Percentiles rank a stretch among this genome's conserved stretches.
Conservation (phyloP, 176 grass and related monocot genomes). For the Carex kokanica region DNA sequence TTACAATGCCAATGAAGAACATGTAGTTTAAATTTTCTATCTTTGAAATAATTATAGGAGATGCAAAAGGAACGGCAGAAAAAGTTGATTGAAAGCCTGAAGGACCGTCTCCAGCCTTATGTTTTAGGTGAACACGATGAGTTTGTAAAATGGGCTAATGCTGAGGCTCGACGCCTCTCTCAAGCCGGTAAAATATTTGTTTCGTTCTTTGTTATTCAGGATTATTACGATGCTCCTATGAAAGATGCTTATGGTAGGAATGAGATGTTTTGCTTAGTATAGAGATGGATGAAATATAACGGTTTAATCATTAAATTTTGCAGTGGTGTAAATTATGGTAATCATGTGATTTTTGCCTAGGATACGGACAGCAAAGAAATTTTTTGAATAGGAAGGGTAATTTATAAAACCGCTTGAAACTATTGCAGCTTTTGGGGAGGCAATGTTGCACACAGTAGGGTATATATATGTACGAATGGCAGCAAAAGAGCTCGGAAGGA, state of each 20-base stretch:
- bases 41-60: constrained; percentile 34
- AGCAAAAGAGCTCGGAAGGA: constrained; percentile 77
- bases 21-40: not conserved
- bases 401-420: not conserved
- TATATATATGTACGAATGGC: constrained; percentile 93
- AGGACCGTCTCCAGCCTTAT: constrained; percentile 65
- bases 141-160: constrained; percentile 73
- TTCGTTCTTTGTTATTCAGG: not conserved
- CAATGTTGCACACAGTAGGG: constrained; percentile 91
- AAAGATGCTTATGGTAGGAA: not conserved
- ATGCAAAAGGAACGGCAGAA: constrained; percentile 76
- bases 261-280: constrained; percentile 3
- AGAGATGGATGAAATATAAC: not conserved
- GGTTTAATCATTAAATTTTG: not conserved
- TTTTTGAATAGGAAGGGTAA: not conserved
- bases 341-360: not conserved
- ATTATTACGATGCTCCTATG: not conserved
- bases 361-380: not conserved
- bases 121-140: constrained; percentile 51
- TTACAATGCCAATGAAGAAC: not conserved
- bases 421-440: constrained; percentile 90
- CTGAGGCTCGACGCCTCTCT: constrained; percentile 68
- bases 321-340: not conserved
- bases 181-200: constrained; percentile 48
- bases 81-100: constrained; percentile 55